Evolutionary conservation across 1,139 yeast species (phyloP), one percentile per base, ranked within the genome.

Genomic region (Suhomyces bolitotheri): DNA sequence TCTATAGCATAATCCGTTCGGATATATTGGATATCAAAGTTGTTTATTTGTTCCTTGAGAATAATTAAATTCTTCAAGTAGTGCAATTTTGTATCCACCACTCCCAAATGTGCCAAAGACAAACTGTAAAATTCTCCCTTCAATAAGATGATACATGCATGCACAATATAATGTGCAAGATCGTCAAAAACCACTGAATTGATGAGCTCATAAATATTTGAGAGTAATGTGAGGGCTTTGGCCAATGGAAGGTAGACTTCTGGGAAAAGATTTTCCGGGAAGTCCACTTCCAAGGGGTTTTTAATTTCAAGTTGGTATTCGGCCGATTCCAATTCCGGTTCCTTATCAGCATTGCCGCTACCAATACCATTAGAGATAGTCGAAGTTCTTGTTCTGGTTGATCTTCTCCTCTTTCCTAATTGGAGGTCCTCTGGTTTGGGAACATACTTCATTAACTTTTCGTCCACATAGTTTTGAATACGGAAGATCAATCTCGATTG

Each of bases 151-250:
- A 90, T 73, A 49, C 95, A 83, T 31, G 84, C 77, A 53, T 87
- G 96, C 5, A 90, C 87, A 39, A 88, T 80, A 37, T 84, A 79
- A 55, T 89, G 96, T 0, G 97, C 96, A 44, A 90, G 62, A 53
- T 88, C 96, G 53, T 89, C 96, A 62, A 90, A 90, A 1, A 89
- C 86, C 7, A 76, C 66, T 1, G 84, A 78, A 45, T 82, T 81
- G 16, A 90, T 76, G 47, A 89, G 66, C 51, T 87, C 95, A 54
- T 88, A 86, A 15, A 90, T 82, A 51, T 80, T 85, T 16, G 90
- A 82, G 22, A 90, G 64, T 11, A 90, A 62, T 0, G 85, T 73
- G 27, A 89, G 64, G 0, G 96, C 82, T 39, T 77, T 78, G 2
- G 78, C 76, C 36, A 90, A 68, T 1, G 97, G 96, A 7, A 87